Evolutionary conservation across 208 protist genomes (phyloP).

Genomic region (Trypanosoma grayi): DNA sequence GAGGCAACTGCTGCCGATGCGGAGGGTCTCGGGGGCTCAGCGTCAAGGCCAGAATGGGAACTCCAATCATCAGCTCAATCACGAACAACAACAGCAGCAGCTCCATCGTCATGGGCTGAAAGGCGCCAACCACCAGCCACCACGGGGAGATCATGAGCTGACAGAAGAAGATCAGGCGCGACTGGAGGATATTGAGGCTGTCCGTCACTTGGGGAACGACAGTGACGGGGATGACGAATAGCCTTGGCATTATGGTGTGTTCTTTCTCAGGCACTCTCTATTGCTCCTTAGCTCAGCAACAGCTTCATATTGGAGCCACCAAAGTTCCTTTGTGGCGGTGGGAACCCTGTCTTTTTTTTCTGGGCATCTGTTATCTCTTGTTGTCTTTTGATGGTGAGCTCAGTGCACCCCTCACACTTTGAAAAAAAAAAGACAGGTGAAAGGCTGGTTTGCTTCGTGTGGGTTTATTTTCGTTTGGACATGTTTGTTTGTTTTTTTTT

Average conservation of each 20-base stretch:
- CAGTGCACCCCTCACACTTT: no score
- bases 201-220: conserved; percentile 41
- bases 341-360: conserved; percentile 1
- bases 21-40: background rate
- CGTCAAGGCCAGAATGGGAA: background rate
- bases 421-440: background rate
- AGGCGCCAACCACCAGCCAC: background rate
- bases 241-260: no score
- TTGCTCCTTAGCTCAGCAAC: no score
- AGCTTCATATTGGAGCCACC: no score
- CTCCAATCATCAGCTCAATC: conserved; percentile 3
- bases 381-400: no score
- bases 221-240: conserved; percentile 26
- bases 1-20: background rate
- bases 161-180: conserved; percentile 45
- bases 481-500: conserved; percentile 5
- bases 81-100: conserved; percentile 2
- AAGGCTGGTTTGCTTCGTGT: background rate
- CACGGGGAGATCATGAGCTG: background rate
- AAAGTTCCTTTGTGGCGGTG: background rate
- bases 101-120: background rate
- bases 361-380: background rate
- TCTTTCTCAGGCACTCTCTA: no score
- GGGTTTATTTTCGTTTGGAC: background rate
- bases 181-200: conserved; percentile 54